Conservation (phyloP, 1,139 yeast species). For the Magnusiomyces paraingens region DNA sequence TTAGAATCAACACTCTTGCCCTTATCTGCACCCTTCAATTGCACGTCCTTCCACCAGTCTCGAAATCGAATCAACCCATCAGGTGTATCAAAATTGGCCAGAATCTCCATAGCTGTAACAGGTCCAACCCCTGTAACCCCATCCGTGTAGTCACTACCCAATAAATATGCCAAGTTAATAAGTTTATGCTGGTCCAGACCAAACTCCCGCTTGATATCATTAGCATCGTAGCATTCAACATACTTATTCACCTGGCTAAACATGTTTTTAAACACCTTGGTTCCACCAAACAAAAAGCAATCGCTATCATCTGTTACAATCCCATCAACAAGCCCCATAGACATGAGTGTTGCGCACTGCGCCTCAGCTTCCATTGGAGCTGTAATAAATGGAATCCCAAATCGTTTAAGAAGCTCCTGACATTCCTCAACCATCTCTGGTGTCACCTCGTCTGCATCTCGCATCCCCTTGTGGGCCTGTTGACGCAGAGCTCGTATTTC, state of each 20-base stretch:
- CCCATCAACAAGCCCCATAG: conserved; percentile 77
- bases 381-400: conserved; percentile 89
- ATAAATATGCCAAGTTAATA: conserved; percentile 70
- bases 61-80: conserved; percentile 38
- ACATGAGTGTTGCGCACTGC: conserved; percentile 77
- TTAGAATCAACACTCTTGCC: conserved; percentile 20
- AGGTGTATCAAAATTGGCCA: conserved; percentile 68
- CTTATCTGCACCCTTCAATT: conserved; percentile 27
- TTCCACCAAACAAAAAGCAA: conserved; percentile 91
- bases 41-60: conserved; percentile 51
- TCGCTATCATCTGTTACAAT: conserved; percentile 97
- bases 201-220: conserved; percentile 53
- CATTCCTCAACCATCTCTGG: conserved; percentile 82
- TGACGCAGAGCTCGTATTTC: conserved; percentile 44
- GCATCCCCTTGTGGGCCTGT: conserved; percentile 57
- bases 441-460: conserved; percentile 92
- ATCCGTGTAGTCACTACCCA: conserved; percentile 93
- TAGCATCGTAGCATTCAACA: conserved; percentile 73
- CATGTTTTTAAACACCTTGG: conserved; percentile 80
- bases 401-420: conserved; percentile 73
- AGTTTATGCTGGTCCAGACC: conserved; percentile 59
- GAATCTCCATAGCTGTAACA: conserved; percentile 83
- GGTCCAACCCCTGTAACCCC: conserved; percentile 93
- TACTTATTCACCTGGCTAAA: conserved; percentile 79
- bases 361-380: conserved; percentile 99